Base-by-base conservation (phyloP, 805 yeast genomes). In the Wickerhamomyces bisporus region DNA sequence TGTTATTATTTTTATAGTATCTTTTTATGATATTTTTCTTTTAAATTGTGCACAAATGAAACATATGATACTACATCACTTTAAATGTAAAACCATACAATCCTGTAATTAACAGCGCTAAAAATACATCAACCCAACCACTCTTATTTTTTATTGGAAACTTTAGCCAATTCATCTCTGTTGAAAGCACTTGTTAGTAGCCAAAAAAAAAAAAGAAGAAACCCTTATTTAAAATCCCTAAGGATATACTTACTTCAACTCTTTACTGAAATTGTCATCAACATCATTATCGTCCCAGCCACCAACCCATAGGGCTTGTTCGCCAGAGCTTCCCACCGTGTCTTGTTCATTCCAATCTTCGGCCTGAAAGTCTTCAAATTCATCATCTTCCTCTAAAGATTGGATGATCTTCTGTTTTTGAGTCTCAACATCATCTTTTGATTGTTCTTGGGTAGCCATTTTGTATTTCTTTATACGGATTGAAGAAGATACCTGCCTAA, bases 231-330 rank as follows among this genome's bases (percentile, higher is more conserved):
- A n/a, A n/a, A n/a, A n/a, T n/a, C n/a, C n/a, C n/a, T n/a, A n/a
- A n/a, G n/a, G n/a, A 20, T 13, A 25, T 13, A 47, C 80, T 41
- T 63, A 68, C 74, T 80, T 79, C 57, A 91, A 70, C 51, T 75
- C 79, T 45, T 71, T 73, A 30, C 93, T 78, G 64, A 91, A 93
- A 48, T 86, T 87, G 54, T 89, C 97, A 43, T 86, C 93, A 42
- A 81, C 85, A 53, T 89, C 96, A 45, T 88, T 95, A 58, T 91
- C 94, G 49, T 85, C 97, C 98, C 98, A 91, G 59, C 87, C 91
- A 62, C 89, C 96, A 50, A 89, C 96, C 97, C 98, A 89, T 36
- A 89, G 74, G 44, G 77, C 72, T 50, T 75, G 62, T 60, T 74
- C 73, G 47, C 75, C 68, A 49, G 69, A 65, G 26, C 71, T 57